Base-by-base conservation (phyloP, 495 filamentous ascomycete genomes). In the Neurospora sp. region DNA sequence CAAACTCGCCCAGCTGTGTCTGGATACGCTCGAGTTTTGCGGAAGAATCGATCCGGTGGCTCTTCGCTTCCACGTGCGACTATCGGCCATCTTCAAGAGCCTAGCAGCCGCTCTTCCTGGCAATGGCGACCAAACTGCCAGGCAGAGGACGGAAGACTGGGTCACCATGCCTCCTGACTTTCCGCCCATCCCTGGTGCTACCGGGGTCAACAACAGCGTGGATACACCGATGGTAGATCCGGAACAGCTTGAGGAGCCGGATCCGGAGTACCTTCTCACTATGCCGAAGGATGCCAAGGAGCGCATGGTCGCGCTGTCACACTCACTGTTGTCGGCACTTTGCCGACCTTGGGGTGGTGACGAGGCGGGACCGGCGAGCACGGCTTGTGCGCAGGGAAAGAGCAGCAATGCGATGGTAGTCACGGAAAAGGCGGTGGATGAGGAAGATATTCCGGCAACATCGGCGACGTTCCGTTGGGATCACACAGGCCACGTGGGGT, bases 1-100 rank as follows among this genome's bases (percentile, higher is more conserved):
- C 44, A 69, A 77, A 37, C 72, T 73, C 0, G 78, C 75, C 4
- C 74, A 73, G 22, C 59, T 71, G 9, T 81, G 78, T 39, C 74
- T 80, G 31, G 71, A 77, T 22, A 74, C 76, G 16, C 77, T 79
- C 16, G 74, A 70, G 9, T 79, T 71, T 68, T 79, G 77, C 68
- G 77, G 74, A 8, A 68, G 45, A 3, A 70, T 74, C 18, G 77
- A 79, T 53, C 68, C 76, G 0, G 73, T 79, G n/a, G 77, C 77
- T 16, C 68, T 76, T 20, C 70, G 74, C 8, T 77, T 77, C 70
- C 71, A 72, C 40, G 71, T 73, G 20, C 47, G 71, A 1, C 74
- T 79, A 3, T 79, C 77, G 0, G 76, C 71, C 9, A 77, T 79
- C 42, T 74, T 73, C 72, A 44, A 68, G 20, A 75, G 68, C 10